phyloP scores from a whole-genome alignment of 2,329 filamentous ascomycete genomes.

The Colletotrichum liriopes region DNA sequence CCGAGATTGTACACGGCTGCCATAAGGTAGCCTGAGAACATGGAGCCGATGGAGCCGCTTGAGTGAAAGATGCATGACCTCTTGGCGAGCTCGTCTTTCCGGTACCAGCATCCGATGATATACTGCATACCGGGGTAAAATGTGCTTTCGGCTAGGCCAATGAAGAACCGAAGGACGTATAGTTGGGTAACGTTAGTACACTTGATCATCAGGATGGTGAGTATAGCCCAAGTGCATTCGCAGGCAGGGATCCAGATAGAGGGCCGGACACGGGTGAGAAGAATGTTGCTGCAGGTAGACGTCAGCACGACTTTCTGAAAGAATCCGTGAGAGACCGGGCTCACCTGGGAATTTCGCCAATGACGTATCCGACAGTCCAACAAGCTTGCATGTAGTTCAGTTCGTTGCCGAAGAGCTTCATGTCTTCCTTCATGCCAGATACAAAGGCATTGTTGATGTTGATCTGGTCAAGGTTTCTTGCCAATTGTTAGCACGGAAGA shows the following conservation, averaged over 20 bases:
- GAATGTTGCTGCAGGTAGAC: constrained; percentile 48
- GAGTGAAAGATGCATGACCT: constrained; percentile 50
- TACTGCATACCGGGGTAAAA: constrained; percentile 47
- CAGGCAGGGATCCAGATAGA: constrained; percentile 51
- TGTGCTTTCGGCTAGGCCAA: constrained; percentile 50
- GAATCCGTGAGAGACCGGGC: background rate
- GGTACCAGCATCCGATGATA: constrained; percentile 52
- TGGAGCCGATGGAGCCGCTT: constrained; percentile 45
- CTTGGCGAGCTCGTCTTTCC: constrained; percentile 49
- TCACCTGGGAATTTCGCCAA: constrained; percentile 49
- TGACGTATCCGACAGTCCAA: constrained; percentile 48
- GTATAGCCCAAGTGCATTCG: constrained; percentile 51
- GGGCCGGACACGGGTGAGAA: constrained; percentile 51
- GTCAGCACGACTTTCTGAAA: constrained; percentile 22
- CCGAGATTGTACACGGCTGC: constrained; percentile 55
- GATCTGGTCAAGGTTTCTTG: constrained; percentile 48
- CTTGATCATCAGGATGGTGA: constrained; percentile 53
- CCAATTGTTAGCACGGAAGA: background rate
- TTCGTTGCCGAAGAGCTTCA: constrained; percentile 49
- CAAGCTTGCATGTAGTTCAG: constrained; percentile 49
- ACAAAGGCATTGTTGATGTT: constrained; percentile 55
- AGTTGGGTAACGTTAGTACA: constrained; percentile 54
- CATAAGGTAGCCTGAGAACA: constrained; percentile 54
- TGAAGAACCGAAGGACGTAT: constrained; percentile 50
- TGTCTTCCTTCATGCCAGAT: constrained; percentile 48